phyloP scores from a whole-genome alignment of 345 rosid genomes.

The Salix purpurea region DNA sequence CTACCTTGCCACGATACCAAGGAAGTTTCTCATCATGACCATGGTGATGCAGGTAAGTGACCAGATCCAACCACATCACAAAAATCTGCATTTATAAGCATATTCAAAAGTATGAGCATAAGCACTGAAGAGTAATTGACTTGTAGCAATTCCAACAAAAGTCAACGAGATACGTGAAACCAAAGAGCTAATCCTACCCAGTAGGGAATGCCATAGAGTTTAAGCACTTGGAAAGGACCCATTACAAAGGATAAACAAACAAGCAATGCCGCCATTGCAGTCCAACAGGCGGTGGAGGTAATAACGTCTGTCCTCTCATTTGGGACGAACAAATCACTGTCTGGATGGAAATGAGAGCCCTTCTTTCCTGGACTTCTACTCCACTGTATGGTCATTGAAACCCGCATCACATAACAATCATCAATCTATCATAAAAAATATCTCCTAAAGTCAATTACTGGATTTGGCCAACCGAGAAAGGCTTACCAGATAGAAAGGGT shows the following conservation, averaged over 20 bases:
- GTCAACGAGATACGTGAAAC: background rate
- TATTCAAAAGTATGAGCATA: background rate
- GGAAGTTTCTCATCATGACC: conserved; percentile 80
- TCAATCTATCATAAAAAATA: background rate
- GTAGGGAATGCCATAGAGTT: conserved; percentile 28
- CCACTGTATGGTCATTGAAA: conserved; percentile 46
- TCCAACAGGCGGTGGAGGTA: conserved; percentile 51
- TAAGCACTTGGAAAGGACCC: conserved; percentile 25
- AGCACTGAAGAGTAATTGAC: background rate
- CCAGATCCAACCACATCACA: conserved; percentile 82
- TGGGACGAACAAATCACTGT: conserved; percentile 67
- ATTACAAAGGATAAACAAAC: conserved; percentile 17
- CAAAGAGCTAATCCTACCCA: conserved; percentile 13
- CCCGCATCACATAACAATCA: background rate
- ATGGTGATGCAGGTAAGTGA: conserved; percentile 90
- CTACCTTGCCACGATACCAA: conserved; percentile 96
- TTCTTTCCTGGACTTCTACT: conserved; percentile 79
- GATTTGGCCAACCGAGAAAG: background rate
- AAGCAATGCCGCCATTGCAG: conserved; percentile 32
- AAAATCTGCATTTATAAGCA: conserved; percentile 43
- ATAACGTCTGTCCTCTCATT: conserved; percentile 63
- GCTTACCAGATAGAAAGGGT: conserved; percentile 83
- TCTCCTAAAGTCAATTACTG: background rate
- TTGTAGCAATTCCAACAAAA: background rate
- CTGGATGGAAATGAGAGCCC: conserved; percentile 81